Conservation (phyloP, 768 basidiomycete species). For the Pleurotus giganteus region DNA sequence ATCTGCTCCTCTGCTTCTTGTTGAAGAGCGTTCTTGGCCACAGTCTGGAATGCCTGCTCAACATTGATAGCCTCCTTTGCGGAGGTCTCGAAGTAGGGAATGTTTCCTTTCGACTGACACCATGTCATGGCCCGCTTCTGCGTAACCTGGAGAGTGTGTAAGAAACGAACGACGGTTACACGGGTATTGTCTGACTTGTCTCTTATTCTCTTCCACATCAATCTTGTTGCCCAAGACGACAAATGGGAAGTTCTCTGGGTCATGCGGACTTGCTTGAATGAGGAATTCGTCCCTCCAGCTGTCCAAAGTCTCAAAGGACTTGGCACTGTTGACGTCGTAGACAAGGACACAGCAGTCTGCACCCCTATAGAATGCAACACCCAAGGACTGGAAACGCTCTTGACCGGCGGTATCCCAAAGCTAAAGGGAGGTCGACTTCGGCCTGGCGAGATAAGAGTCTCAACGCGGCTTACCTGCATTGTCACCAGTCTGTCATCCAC, state of each 20-base stretch:
- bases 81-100: conserved; percentile 99
- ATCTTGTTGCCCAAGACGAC: conserved; percentile 99
- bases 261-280: conserved; percentile 97
- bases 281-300: conserved; percentile 99
- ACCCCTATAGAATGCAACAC: conserved; percentile 98
- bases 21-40: conserved; percentile 98
- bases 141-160: conserved; percentile 63
- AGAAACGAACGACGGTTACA: background rate
- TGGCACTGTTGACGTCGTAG: conserved; percentile 97
- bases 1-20: conserved; percentile 96
- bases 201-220: conserved; percentile 97
- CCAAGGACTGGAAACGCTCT: conserved; percentile 98
- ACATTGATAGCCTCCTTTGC: conserved; percentile 99
- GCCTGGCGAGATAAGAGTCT: background rate
- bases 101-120: conserved; percentile 99
- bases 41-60: conserved; percentile 99
- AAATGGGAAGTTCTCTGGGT: conserved; percentile 99
- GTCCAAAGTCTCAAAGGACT: conserved; percentile 98
- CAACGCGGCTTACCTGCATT: conserved; percentile 74
- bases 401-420: conserved; percentile 99
- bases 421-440: conserved; percentile 35
- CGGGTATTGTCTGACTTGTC: conserved; percentile 62
- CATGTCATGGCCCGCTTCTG: conserved; percentile 99
- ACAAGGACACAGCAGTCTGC: conserved; percentile 99
- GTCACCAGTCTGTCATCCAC: conserved; percentile 97